phyloP scores from a whole-genome alignment of 2,329 filamentous ascomycete genomes.

The Neurospora sp. region DNA sequence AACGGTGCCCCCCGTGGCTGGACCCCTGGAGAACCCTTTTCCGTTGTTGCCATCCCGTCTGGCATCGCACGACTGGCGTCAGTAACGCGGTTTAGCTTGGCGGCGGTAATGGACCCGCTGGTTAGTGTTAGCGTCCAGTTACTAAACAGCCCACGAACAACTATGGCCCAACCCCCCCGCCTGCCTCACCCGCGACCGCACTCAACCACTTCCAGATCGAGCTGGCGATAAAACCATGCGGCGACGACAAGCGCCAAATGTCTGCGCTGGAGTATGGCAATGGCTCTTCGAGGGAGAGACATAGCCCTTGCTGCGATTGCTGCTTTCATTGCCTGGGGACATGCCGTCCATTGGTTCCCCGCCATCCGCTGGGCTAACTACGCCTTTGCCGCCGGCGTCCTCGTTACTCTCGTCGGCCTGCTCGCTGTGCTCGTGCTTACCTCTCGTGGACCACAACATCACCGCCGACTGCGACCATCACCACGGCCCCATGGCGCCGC shows the following conservation, averaged over 20 bases:
- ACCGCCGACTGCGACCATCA: constrained; percentile 29
- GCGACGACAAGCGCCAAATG: constrained; percentile 21
- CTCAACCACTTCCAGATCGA: constrained; percentile 1
- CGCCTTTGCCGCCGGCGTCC: constrained; percentile 64
- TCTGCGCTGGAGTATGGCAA: constrained; percentile 27
- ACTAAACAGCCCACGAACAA: not conserved
- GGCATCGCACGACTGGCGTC: not conserved
- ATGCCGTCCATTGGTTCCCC: constrained; percentile 74
- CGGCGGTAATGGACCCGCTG: not conserved
- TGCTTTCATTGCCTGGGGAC: constrained; percentile 79
- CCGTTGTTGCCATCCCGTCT: not conserved
- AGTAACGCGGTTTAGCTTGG: not conserved
- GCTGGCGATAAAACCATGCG: constrained; percentile 22
- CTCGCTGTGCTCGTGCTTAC: constrained; percentile 50
- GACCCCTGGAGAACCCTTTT: not conserved
- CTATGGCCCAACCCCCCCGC: not conserved
- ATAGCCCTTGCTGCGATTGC: constrained; percentile 57
- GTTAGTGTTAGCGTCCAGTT: not conserved
- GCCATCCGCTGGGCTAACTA: constrained; percentile 76
- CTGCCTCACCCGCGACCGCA: not conserved
- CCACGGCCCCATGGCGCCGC: constrained; percentile 36
- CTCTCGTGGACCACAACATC: constrained; percentile 38
- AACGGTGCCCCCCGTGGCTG: not conserved
- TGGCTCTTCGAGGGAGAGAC: constrained; percentile 68
- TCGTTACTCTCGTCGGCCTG: constrained; percentile 46